phyloP scores from a whole-genome alignment of 2,329 filamentous ascomycete genomes.

The Stemphylium beticola region DNA sequence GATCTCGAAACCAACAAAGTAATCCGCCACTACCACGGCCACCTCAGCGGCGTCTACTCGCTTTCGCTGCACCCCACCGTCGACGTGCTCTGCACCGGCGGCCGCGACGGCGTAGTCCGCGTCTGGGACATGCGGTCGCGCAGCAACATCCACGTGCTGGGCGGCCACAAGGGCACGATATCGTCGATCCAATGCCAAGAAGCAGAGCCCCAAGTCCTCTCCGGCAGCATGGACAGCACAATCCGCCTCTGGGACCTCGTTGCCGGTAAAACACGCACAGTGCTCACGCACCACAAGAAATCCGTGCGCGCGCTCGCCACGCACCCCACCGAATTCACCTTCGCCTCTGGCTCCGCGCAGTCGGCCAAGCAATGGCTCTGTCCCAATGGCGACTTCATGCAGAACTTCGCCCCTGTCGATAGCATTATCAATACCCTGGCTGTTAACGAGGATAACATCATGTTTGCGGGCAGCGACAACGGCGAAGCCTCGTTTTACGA shows the following conservation, averaged over 20 bases:
- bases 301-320: conserved; percentile 83
- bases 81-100: conserved; percentile 92
- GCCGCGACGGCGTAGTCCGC: conserved; percentile 88
- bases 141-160: conserved; percentile 92
- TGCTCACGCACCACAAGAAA: conserved; percentile 98
- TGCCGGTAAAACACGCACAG: conserved; percentile 93
- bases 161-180: conserved; percentile 89
- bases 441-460: conserved; percentile 91
- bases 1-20: conserved; percentile 99
- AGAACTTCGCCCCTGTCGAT: conserved; percentile 97
- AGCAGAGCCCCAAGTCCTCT: conserved; percentile 94
- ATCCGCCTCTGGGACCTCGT: conserved; percentile 84
- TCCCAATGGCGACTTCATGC: conserved; percentile 97
- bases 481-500: conserved; percentile 98
- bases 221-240: conserved; percentile 78
- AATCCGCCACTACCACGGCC: conserved; percentile 83
- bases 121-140: conserved; percentile 98
- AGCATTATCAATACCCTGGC: conserved; percentile 93
- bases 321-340: conserved; percentile 94
- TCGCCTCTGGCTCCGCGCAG: conserved; percentile 87
- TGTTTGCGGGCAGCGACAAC: conserved; percentile 95
- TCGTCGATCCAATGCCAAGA: conserved; percentile 91
- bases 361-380: conserved; percentile 99
- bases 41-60: conserved; percentile 94
- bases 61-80: conserved; percentile 91